Percentiles rank a stretch among this genome's conserved stretches.
Conservation (phyloP, 2,329 filamentous ascomycete species). For the Penicillium oxalicum region DNA sequence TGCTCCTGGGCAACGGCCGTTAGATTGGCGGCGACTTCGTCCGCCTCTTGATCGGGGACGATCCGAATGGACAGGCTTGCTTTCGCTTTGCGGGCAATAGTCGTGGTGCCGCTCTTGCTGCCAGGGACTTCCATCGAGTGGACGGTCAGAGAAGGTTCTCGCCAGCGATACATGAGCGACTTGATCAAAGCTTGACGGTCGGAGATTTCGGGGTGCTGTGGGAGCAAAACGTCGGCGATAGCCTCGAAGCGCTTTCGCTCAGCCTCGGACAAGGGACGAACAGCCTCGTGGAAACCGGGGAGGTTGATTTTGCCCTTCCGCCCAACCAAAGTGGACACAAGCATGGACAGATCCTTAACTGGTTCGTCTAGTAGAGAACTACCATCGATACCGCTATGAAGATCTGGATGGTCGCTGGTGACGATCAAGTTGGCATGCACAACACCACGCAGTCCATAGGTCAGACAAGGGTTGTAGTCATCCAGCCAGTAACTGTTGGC, state of each 20-base stretch:
- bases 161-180: conserved; percentile 88
- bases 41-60: conserved; percentile 86
- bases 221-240: conserved; percentile 70
- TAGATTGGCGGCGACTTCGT: conserved; percentile 64
- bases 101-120: conserved; percentile 75
- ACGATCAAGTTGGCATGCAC: conserved; percentile 88
- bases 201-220: conserved; percentile 60
- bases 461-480: conserved; percentile 89
- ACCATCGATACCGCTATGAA: conserved; percentile 95
- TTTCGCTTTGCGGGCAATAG: conserved; percentile 79
- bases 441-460: conserved; percentile 87
- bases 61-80: conserved; percentile 85
- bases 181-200: conserved; percentile 66
- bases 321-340: conserved; percentile 77
- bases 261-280: conserved; percentile 65
- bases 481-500: conserved; percentile 99
- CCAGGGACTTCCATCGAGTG: conserved; percentile 83
- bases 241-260: conserved; percentile 79
- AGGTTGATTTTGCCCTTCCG: conserved; percentile 74
- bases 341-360: conserved; percentile 78
- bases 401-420: conserved; percentile 76
- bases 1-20: conserved; percentile 61
- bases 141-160: conserved; percentile 88
- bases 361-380: conserved; percentile 86
- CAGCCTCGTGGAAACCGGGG: conserved; percentile 80